Base-by-base conservation (phyloP, 129 eudicot species). In the Chrysanthemum seticuspe region DNA sequence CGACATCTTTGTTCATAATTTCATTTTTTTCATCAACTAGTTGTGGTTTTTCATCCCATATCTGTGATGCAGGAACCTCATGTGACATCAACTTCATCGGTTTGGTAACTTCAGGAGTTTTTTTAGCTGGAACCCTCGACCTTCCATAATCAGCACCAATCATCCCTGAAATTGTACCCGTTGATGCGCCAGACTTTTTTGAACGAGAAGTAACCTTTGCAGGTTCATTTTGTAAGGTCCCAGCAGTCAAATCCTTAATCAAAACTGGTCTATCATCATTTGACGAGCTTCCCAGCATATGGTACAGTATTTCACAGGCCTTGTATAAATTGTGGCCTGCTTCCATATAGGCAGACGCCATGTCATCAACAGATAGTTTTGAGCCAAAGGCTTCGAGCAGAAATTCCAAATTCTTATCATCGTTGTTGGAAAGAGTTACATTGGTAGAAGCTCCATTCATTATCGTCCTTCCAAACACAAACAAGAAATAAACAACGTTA, bases 311-410 rank as follows among this genome's bases (percentile, higher is more conserved):
- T 61, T 79, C 96, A 44, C 85, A 83, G 36, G 97, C 83, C 69
- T 70, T 67, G 3, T 70, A 1, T 13, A 85, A 50, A 44, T 89
- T 60, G 16, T 79, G 79, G 19, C 79, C 86, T 78, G 97, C 81
- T 78, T 79, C 78, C 40, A 76, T 70, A 60, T 88, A 92, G 23
- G 94, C 96, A 21, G 88, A 83, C 10, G 96, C 89, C 72, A 92
- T 89, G 73, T 80, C 91, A 29, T 89, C 79, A 14, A 84, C 79
- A 13, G 96, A 81, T 63, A 87, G 73, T 45, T 79, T 78, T 8
- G 96, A 81, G 25, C 91, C 89, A 84, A 92, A 92, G 4, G 84
- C 79, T 6, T 89, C 88, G 21, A 84, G 80, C 77, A 92, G 74
- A 74, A 56, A 64, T 60, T 85, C 84, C 67, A 92, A 73, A 78